These are phyloP conservation scores for Cutaneotrichosporon sp. DNA, from an alignment of 1,284 basidiomycete species.

Conservation along the genomic window DNA sequence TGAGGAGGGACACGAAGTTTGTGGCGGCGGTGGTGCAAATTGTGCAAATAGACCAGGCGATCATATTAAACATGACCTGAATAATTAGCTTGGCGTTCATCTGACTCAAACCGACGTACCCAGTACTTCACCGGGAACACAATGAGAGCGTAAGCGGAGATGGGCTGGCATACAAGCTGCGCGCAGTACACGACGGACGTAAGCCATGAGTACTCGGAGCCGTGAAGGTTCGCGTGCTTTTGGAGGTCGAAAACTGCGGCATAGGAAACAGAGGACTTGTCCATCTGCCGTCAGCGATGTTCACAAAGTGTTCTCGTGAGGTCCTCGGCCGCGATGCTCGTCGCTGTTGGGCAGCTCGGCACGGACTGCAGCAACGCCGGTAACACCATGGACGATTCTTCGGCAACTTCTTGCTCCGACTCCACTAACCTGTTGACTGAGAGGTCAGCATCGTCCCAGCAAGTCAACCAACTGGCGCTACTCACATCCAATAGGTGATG, in stretches of 20 bases:
- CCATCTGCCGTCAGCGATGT: constrained; percentile 25
- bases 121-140: constrained; percentile 24
- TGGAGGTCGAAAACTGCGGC: constrained; percentile 38
- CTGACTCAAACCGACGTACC: too few species aligned
- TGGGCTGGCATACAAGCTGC: constrained; percentile 24
- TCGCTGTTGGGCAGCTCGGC: too few species aligned
- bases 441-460: constrained; percentile 2
- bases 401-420: too few species aligned
- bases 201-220: constrained; percentile 26
- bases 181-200: constrained; percentile 24
- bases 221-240: constrained; percentile 17
- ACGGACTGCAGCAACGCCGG: too few species aligned
- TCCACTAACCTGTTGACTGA: constrained; percentile 10
- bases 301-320: too few species aligned
- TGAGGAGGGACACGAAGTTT: constrained; percentile 35
- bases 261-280: constrained; percentile 44
- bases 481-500: constrained; percentile 14
- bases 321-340: too few species aligned
- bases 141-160: constrained; percentile 24
- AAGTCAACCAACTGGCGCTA: background rate
- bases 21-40: constrained; percentile 31
- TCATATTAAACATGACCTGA: constrained; percentile 11
- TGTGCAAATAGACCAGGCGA: constrained; percentile 33
- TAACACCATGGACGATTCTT: too few species aligned
- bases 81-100: too few species aligned